Percentiles rank a stretch among this genome's conserved stretches.
Evolutionary conservation across 352 stramenopile genomes (phyloP).

Genomic region (Phytophthora chlamydospora): DNA sequence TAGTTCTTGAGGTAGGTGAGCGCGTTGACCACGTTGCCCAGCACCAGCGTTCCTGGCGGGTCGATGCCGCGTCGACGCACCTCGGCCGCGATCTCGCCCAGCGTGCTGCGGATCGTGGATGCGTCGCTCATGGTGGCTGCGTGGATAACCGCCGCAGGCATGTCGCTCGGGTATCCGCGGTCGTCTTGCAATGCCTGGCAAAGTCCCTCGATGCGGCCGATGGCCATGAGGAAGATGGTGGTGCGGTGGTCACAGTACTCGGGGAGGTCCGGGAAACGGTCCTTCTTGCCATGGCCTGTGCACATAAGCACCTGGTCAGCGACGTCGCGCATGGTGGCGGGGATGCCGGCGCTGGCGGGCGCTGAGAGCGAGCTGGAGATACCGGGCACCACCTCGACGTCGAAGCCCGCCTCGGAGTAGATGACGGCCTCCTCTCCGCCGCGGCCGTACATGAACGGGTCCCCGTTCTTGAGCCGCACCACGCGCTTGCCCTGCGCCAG

Average conservation of each 20-base stretch:
- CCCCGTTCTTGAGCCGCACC: conserved; percentile 97
- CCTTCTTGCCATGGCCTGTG: conserved; percentile 94
- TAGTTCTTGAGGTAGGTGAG: conserved; percentile 76
- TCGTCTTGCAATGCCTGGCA: conserved; percentile 78
- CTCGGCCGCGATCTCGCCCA: conserved; percentile 91
- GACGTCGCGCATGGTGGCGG: conserved; percentile 95
- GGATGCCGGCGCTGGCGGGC: conserved; percentile 93
- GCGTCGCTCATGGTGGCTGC: conserved; percentile 91
- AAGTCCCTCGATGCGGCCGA: conserved; percentile 92
- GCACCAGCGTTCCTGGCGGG: conserved; percentile 93
- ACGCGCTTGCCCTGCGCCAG: conserved; percentile 91
- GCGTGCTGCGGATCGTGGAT: conserved; percentile 86
- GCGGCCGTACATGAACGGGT: conserved; percentile 97
- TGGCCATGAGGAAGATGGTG: conserved; percentile 98
- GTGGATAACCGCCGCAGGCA: conserved; percentile 94
- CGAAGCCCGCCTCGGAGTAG: conserved; percentile 77
- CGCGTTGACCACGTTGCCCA: conserved; percentile 93
- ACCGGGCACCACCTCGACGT: conserved; percentile 89
- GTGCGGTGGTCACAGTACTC: conserved; percentile 96
- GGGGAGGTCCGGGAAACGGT: conserved; percentile 92
- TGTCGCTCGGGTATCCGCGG: conserved; percentile 89
- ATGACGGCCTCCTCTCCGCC: conserved; percentile 94
- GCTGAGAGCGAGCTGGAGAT: conserved; percentile 96
- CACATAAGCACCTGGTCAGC: conserved; percentile 93
- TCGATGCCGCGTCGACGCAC: conserved; percentile 85